phyloP scores from a whole-genome alignment of 2,329 filamentous ascomycete species.

The Neobulgaria alba region DNA sequence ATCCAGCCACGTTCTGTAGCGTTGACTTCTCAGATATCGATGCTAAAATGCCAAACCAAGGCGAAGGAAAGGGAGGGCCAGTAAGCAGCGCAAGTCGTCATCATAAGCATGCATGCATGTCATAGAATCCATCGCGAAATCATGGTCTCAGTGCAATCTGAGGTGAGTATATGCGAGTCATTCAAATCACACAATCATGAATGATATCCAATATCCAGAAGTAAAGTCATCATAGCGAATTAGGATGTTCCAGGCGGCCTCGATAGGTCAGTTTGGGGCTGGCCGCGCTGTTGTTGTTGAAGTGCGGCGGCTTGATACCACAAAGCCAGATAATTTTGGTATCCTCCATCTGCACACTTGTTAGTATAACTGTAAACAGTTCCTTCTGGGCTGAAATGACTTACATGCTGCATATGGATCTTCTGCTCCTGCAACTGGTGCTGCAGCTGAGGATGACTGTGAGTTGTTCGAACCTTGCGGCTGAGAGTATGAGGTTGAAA shows the following conservation, averaged over 20 bases:
- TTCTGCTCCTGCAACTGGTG: conserved; percentile 39
- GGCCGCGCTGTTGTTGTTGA: conserved; percentile 36
- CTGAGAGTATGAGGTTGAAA: conserved; percentile 38
- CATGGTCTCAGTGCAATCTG: conserved; percentile 29
- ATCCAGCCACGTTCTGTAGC: conserved; percentile 4
- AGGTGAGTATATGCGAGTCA: conserved; percentile 25
- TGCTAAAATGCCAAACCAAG: background rate
- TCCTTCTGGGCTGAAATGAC: conserved; percentile 24
- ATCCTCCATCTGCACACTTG: conserved; percentile 56
- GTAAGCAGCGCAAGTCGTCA: conserved; percentile 6
- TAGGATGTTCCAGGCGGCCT: conserved; percentile 34
- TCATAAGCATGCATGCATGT: conserved; percentile 28
- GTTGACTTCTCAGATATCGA: background rate
- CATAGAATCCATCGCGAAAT: conserved; percentile 25
- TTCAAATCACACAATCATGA: conserved; percentile 27
- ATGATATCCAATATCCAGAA: conserved; percentile 21
- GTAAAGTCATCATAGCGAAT: conserved; percentile 18
- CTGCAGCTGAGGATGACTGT: conserved; percentile 34
- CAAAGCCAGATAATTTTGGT: conserved; percentile 69
- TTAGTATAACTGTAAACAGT: conserved; percentile 21
- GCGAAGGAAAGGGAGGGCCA: background rate
- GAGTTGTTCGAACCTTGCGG: conserved; percentile 36
- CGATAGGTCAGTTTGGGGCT: conserved; percentile 29
- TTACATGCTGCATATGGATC: conserved; percentile 71
- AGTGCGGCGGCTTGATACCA: conserved; percentile 67